These are phyloP conservation scores for Linnemannia zychae DNA, from an alignment of 192 early-diverging fungal genomes.

Conservation along the genomic window DNA sequence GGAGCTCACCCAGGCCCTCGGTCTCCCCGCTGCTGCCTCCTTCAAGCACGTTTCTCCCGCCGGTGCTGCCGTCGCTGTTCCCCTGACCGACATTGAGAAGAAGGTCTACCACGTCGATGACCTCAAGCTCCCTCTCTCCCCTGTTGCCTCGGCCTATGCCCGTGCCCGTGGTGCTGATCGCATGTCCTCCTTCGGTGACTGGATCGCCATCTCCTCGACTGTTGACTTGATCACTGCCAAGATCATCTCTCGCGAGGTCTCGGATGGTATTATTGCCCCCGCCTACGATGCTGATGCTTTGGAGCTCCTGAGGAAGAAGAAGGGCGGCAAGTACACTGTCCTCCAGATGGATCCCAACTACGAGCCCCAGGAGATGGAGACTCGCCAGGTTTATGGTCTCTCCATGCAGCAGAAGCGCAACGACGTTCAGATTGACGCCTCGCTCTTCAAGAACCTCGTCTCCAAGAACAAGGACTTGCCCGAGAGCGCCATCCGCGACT, in stretches of 20 bases:
- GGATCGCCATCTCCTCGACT: slow-evolving; percentile 92
- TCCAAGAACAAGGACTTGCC: slow-evolving; percentile 82
- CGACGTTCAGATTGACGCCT: slow-evolving; percentile 79
- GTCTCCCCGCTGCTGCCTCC: slow-evolving; percentile 95
- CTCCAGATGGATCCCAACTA: slow-evolving; percentile 93
- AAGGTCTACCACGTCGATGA: slow-evolving; percentile 95
- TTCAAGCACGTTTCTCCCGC: slow-evolving; percentile 99
- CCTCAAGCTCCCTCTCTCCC: slow-evolving; percentile 79
- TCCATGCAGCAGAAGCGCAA: slow-evolving; percentile 94
- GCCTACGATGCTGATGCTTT: slow-evolving; percentile 89
- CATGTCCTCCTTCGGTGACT: slow-evolving; percentile 99
- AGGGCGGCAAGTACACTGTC: slow-evolving; percentile 97
- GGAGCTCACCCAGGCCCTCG: slow-evolving; percentile 88
- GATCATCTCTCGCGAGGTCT: slow-evolving; percentile 96
- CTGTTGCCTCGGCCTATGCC: slow-evolving; percentile 94
- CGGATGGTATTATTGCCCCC: slow-evolving; percentile 98
- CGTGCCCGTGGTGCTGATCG: slow-evolving; percentile 98
- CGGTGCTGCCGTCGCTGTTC: slow-evolving; percentile 93
- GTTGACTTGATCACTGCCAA: slow-evolving; percentile 94
- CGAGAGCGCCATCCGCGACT: slow-evolving; percentile 79
- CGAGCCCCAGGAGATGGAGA: slow-evolving; percentile 87
- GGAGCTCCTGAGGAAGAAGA: slow-evolving; percentile 94
- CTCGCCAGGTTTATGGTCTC: slow-evolving; percentile 96
- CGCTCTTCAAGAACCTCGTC: slow-evolving; percentile 90
- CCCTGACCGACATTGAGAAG: slow-evolving; percentile 84